Evolutionary conservation across 2,329 filamentous ascomycete species (phyloP), one percentile per base, ranked within the genome.

Genomic region (Dothiorella sarmentorum): DNA sequence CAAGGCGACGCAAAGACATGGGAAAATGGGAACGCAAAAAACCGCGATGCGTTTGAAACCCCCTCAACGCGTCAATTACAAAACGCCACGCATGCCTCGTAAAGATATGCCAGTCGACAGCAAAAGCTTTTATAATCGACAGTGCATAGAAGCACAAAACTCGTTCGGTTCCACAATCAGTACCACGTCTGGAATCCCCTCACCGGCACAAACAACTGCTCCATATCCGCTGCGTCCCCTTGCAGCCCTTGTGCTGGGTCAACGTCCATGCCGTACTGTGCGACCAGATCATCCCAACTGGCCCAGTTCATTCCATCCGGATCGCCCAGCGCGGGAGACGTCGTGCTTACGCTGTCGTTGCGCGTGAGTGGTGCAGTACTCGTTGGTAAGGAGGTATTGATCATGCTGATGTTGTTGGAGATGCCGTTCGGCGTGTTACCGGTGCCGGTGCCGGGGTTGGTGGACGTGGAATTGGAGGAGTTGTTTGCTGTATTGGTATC

Each of bases 241-340:
- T 26, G 13, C 2, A 43, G n/a, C 3, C 27, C 52, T 24, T 58
- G 55, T n/a, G 53, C 58, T 13, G 35, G 42, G 7, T 60, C 70
- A 3, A 73, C 67, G n/a, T 79, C 75, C 63, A 75, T 73, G 6
- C 75, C 76, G 58, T 76, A 79, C 58, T 80, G 73, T 24, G 67
- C 67, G 2, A 80, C 76, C 59, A 80, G 69, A 62, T 79, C 75
- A 43, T 80, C 77, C 75, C 76, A 80, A 35, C 70, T 73, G 38
- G 76, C 71, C 78, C 78, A 80, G 52, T 80, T 74, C 62, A 80
- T 74, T 11, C 67, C 70, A 6, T 56, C 42, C 6, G 29, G 37
- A 31, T 58, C 55, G 13, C 55, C 55, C 2, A 42, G 22, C 3
- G n/a, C 27, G 10, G 55, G 55, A 40, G 55, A 58, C 7, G 40